These are phyloP conservation scores for Thozetella sp. DNA, from an alignment of 495 filamentous ascomycete genomes.

Conservation along the genomic window DNA sequence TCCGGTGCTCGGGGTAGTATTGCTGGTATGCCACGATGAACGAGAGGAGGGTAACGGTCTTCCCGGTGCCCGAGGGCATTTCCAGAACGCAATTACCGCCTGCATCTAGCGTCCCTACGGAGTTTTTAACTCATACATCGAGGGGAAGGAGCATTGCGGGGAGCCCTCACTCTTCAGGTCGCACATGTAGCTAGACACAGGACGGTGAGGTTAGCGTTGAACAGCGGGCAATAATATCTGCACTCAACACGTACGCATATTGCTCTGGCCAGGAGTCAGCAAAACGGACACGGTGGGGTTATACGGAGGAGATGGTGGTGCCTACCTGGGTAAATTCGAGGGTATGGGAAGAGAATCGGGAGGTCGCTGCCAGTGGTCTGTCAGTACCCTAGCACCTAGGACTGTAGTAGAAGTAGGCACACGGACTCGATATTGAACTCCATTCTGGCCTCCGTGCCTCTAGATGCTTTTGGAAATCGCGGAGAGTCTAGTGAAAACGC, in stretches of 20 bases:
- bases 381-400: conserved; percentile 9
- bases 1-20: conserved; percentile 85
- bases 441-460: conserved; percentile 52
- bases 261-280: conserved; percentile 58
- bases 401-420: background rate
- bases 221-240: background rate
- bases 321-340: conserved; percentile 86
- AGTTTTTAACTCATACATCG: conserved; percentile 4
- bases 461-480: background rate
- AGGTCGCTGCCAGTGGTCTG: conserved; percentile 63
- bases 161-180: conserved; percentile 79
- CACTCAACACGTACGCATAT: conserved; percentile 72
- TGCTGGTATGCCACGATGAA: conserved; percentile 96
- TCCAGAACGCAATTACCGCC: conserved; percentile 97
- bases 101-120: conserved; percentile 79
- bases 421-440: conserved; percentile 87
- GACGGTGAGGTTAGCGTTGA: conserved; percentile 5
- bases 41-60: conserved; percentile 93
- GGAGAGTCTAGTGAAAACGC: no score
- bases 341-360: conserved; percentile 95
- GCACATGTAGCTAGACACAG: conserved; percentile 78
- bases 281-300: background rate
- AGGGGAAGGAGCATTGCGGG: background rate
- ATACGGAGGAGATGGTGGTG: conserved; percentile 9
- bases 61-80: conserved; percentile 99